Evolutionary conservation across 306 rosid species (phyloP), one percentile per base, ranked within the genome.

Genomic region (Cicer pinnatifidum): DNA sequence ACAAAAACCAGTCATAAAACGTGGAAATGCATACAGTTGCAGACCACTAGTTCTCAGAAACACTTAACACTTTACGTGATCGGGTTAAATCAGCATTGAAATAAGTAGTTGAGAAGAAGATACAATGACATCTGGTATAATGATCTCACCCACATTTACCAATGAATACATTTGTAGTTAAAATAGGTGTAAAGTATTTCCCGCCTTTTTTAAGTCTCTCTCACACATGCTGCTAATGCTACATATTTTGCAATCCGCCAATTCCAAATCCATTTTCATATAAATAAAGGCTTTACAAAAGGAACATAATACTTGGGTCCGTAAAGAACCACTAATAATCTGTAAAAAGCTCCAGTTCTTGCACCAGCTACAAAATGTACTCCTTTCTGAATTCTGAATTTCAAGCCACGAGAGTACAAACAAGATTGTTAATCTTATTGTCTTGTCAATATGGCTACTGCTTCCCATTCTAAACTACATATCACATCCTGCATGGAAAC

Each of bases 381-480:
- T 75, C 59, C 64, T 51, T 51, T 60, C 45, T 6, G 45, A 41
- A 41, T 37, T 68, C 43, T 13, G 28, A 75, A 65, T 48, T 53
- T 56, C 39, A 43, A 77, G 75, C 69, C 46, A 43, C 68, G 40
- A 40, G 66, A 19, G 66, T 78, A 16, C 8, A 43, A 61, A 8
- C 67, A 39, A 7, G 28, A 41, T 57, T 35, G 13, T 71, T 19
- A 69, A 76, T 71, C 64, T 82, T 71, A 86, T 53, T 84, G 69
- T 77, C 97, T 85, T 48, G 89, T 83, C 78, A 91, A 72, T 77
- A 93, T 85, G 71, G 91, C 92, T 15, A 94, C 82, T 35, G 98
- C 86, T 84, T 94, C 98, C 98, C 98, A 91, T 77, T 91, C 98
- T 84, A 94, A 80, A 76, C 92, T 80, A 73, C 94, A 91, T 67